Base-by-base conservation (phyloP, 805 yeast species). In the Barnettozyma wickerhamii region DNA sequence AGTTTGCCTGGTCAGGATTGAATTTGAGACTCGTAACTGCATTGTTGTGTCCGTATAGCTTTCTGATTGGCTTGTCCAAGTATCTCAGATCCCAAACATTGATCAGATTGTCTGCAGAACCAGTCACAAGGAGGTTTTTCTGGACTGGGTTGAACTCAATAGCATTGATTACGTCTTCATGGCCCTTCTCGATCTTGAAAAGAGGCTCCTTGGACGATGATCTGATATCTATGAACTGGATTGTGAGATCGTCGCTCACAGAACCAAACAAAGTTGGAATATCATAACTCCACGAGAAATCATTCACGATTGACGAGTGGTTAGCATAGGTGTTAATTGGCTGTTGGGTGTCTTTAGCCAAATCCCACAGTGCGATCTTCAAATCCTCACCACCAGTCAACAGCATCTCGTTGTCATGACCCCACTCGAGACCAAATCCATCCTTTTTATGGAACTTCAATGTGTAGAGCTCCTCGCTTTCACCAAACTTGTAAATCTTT, bases 351-450 rank as follows among this genome's bases (percentile, higher is more conserved):
- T 21, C 30, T 35, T 64, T 58, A 20, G 60, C 49, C 9, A 75
- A 52, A 48, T 83, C 84, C 95, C 95, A 87, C 30, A 81, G 55
- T 0, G 86, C 86, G 32, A 86, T 75, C 20, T 75, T 74, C 13
- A 73, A 61, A 58, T 86, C 95, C 45, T 75, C 78, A 4, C 87
- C 71, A 2, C 86, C 84, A 2, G 89, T 69, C 10, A 80, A 63
- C 23, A 88, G 68, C 44, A 60, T 60, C 30, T 72, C 66, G 20
- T 60, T 60, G n/a, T 50, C 26, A 4, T 69, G 65, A 42, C 74
- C 65, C 95, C 95, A 87, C 46, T 81, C 80, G 37, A 88, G 61
- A 3, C 82, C 84, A 55, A 70, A 78, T 1, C 95, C 95, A 50
- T 81, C 88, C 41, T 63, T 67, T 10, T 66, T 62, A 62, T 87